Evolutionary conservation across 2,329 filamentous ascomycete genomes (phyloP).

Genomic region (Xylaria sp.): DNA sequence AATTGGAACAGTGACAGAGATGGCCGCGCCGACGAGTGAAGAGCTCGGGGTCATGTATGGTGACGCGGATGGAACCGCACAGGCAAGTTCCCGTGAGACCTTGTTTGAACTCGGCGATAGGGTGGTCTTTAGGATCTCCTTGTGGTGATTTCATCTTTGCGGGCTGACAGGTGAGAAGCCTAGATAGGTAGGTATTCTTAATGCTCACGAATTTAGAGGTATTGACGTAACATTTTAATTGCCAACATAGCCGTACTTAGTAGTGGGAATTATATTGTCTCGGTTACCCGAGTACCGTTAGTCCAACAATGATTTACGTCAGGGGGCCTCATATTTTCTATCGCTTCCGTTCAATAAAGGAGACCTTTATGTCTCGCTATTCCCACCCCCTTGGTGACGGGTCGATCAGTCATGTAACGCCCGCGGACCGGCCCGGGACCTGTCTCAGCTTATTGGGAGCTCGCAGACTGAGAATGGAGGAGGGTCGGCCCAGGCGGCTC

Average conservation of each 20-base stretch:
- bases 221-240: neutral
- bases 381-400: constrained; percentile 5
- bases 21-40: constrained; percentile 30
- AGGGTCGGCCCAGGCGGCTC: neutral
- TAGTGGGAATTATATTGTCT: no score
- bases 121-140: constrained; percentile 36
- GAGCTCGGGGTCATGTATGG: constrained; percentile 27
- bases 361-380: constrained; percentile 5
- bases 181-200: neutral
- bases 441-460: constrained; percentile 8
- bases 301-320: neutral
- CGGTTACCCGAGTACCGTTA: neutral
- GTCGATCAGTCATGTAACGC: constrained; percentile 5
- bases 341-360: neutral
- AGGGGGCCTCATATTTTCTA: neutral
- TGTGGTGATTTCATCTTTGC: constrained; percentile 27
- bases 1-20: constrained; percentile 36
- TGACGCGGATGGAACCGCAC: constrained; percentile 33
- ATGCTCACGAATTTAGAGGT: neutral
- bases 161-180: neutral
- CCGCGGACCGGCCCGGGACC: constrained; percentile 15
- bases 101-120: constrained; percentile 25
- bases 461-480: constrained; percentile 14
- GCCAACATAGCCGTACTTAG: constrained; percentile 15
- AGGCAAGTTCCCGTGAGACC: constrained; percentile 32